phyloP scores from a whole-genome alignment of 352 stramenopile genomes.

The Globisporangium echinulatum region DNA sequence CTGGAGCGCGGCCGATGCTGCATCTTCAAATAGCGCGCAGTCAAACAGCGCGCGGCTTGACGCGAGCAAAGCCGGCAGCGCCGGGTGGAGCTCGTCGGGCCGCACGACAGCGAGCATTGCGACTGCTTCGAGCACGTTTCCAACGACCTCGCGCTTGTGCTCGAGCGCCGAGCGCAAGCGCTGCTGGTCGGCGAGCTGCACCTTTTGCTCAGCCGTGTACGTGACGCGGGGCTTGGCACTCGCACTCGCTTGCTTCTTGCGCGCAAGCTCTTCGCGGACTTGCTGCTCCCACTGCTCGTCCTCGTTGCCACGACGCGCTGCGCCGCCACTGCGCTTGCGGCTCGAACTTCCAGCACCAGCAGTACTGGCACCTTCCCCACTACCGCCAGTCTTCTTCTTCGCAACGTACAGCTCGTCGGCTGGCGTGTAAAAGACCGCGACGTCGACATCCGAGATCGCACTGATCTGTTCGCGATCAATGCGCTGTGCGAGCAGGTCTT shows the following conservation, averaged over 20 bases:
- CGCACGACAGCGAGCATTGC: conserved; percentile 44
- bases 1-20: conserved; percentile 29
- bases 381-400: conserved; percentile 34
- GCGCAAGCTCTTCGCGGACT: conserved; percentile 69
- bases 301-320: conserved; percentile 47
- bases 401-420: conserved; percentile 71
- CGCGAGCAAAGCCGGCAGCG: conserved; percentile 58
- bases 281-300: conserved; percentile 85
- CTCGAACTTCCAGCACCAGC: conserved; percentile 2
- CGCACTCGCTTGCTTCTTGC: conserved; percentile 42
- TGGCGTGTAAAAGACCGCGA: conserved; percentile 50
- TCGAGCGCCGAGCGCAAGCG: conserved; percentile 39
- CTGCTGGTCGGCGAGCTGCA: conserved; percentile 53
- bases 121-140: conserved; percentile 50
- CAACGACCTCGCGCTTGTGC: conserved; percentile 33
- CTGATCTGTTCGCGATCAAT: conserved; percentile 43
- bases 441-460: conserved; percentile 49
- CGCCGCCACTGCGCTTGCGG: conserved; percentile 21
- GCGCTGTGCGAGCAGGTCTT: conserved; percentile 48
- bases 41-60: conserved; percentile 47
- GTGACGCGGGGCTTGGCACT: conserved; percentile 23
- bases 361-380: conserved; percentile 14
- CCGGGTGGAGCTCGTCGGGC: conserved; percentile 68
- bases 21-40: conserved; percentile 44
- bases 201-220: conserved; percentile 52